Conservation (phyloP, 805 yeast genomes). For the Yarrowia sp. region DNA sequence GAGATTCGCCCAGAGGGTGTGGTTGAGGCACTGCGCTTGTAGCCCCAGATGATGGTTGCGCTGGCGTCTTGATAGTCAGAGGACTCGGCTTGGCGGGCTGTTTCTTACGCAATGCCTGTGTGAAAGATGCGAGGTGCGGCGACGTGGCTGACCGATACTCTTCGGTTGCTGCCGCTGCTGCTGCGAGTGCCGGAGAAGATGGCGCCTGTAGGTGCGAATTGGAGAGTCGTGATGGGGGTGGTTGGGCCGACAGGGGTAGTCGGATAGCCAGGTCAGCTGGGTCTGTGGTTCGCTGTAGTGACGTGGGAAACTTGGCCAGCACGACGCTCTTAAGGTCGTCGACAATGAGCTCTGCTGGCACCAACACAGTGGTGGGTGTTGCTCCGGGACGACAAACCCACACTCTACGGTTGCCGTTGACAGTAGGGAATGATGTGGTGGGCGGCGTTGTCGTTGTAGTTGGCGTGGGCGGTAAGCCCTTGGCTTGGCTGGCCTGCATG, state of each 20-base stretch:
- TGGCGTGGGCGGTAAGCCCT: conserved; percentile 7
- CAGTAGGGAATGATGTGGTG: not conserved
- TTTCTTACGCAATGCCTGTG: conserved; percentile 9
- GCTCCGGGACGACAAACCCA: conserved; percentile 43
- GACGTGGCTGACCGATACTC: conserved; percentile 2
- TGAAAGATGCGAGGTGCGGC: conserved; percentile 4
- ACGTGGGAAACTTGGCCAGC: conserved; percentile 62
- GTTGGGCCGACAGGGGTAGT: conserved; percentile 13
- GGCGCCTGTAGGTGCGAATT: conserved; percentile 2
- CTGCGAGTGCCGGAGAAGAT: not conserved
- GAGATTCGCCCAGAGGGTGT: conserved; percentile 18
- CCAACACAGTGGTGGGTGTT: conserved; percentile 65
- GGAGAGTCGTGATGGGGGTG: not conserved
- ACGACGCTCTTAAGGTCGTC: conserved; percentile 78
- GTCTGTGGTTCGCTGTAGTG: conserved; percentile 59
- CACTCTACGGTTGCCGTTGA: conserved; percentile 28
- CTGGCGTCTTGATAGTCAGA: conserved; percentile 14
- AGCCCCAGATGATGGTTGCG: not conserved
- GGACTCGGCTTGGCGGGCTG: conserved; percentile 21
- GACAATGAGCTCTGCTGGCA: conserved; percentile 61
- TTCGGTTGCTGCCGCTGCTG: conserved; percentile 15
- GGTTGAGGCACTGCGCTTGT: not conserved
- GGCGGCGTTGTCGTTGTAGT: not conserved
- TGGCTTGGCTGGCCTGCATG: conserved; percentile 9
- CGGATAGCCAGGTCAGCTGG: conserved; percentile 57